phyloP scores from a whole-genome alignment of 2,329 filamentous ascomycete genomes.

The Penicillium sp. region DNA sequence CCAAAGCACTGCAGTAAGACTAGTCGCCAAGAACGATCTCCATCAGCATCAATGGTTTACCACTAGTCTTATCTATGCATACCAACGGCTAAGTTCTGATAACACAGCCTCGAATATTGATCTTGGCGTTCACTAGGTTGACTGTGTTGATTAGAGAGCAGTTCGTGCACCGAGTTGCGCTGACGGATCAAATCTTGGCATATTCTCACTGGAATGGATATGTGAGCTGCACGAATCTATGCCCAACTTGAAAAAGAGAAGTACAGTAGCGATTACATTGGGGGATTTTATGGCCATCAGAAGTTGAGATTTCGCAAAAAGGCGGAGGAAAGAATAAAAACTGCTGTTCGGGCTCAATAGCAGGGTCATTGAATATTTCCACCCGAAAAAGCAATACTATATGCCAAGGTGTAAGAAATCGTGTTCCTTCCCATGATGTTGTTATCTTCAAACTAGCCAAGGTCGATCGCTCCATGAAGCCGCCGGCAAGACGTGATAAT shows the following conservation, averaged over 20 bases:
- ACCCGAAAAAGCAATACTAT: constrained; percentile 2
- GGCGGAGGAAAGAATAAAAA: background rate
- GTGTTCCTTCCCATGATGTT: background rate
- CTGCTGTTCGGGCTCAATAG: background rate
- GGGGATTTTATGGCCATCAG: background rate
- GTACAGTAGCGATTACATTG: background rate
- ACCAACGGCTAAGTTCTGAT: background rate
- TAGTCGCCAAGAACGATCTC: constrained; percentile 18
- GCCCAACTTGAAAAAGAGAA: background rate
- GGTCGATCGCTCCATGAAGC: background rate
- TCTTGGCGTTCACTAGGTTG: constrained; percentile 4
- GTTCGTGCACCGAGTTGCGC: background rate
- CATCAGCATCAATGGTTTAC: constrained; percentile 12
- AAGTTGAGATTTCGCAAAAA: background rate
- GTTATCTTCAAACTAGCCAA: background rate
- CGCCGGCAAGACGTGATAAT: background rate
- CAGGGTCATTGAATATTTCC: background rate
- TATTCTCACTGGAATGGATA: background rate
- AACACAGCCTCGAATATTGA: constrained; percentile 19
- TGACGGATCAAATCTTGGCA: constrained; percentile 8
- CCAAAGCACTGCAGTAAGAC: constrained; percentile 8
- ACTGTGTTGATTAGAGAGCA: background rate
- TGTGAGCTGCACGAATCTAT: background rate
- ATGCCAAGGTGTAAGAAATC: constrained; percentile 1
- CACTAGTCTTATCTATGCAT: constrained; percentile 12